Evolutionary conservation across 2,329 filamentous ascomycete genomes (phyloP), one percentile per base, ranked within the genome.

Genomic region (Colletotrichum shisoi): DNA sequence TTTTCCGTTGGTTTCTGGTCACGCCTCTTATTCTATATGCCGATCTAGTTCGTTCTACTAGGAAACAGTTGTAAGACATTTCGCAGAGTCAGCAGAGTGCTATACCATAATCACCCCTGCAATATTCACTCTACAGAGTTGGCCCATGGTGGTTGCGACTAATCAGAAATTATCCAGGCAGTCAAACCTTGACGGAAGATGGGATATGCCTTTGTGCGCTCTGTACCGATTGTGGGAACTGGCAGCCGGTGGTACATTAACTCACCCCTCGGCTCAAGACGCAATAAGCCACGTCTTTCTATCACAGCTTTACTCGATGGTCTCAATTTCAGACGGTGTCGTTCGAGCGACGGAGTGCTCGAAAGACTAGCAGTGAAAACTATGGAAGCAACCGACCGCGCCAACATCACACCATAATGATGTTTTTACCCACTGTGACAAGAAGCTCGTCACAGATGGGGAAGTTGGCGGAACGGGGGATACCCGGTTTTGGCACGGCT

Each of bases 401-500:
- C 2, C 9, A 2, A 3, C 46, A 40, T 21, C 42, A 37, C 59
- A 37, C 21, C 60, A 58, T 6, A n/a, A 52, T 37, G 46, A 63
- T 49, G 42, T 21, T 44, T 24, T 37, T 57, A 21, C 27, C 48
- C 31, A 21, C 34, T 51, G 21, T 24, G 64, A 54, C 61, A 67
- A 56, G 49, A 64, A 17, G 61, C 64, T 64, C 64, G 64, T 64
- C 61, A 51, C 64, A 67, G 58, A 59, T 5, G 24, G 24, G 19
- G 37, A 7, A 21, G 42, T 27, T 48, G 42, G 49, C 61, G 49
- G 49, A 48, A 64, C 34, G 61, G 61, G 64, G 49, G 49, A 40
- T 21, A 42, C 61, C 64, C 49, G 54, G 49, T 54, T 54, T 67
- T 64, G 61, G 42, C 34, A n/a, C 34, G 37, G 61, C 27, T 67